Evolutionary conservation across 257 asterid species (phyloP), one percentile per base, ranked within the genome.

Genomic region (Dorcoceras hygrometricum): DNA sequence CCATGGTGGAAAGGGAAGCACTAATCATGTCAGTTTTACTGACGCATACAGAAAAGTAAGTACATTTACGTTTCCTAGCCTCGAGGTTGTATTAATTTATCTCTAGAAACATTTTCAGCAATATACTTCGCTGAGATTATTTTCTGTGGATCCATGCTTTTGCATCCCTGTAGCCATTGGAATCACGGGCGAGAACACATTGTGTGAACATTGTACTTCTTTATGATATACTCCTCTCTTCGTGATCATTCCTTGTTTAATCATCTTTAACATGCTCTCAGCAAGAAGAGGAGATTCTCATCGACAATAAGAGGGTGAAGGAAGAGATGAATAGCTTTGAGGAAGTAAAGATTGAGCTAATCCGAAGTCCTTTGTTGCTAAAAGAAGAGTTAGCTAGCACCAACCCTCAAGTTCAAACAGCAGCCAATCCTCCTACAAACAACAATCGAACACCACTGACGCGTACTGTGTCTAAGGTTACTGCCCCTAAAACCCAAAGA

Each of bases 231-330:
- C 10, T 14, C 29, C 20, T 31, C 32, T 14, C 55, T 16, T 60
- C 36, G 64, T 9, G 14, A 23, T 61, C 25, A 11, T 46, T 14
- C 19, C 63, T 62, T n/a, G 51, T 27, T 39, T 63, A 22, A 53
- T 50, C 59, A 54, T 67, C 63, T 65, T 51, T 31, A 31, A 48
- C 4, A 59, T 63, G 3, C 68, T 6, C 71, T 81, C 81, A 88
- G 98, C 73, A 70, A 20, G 92, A 81, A 79, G 95, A 81, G 46
- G 89, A 76, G 24, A 68, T 76, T 62, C 82, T 86, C 76, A 76
- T 85, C 48, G 76, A 84, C 59, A 82, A 78, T 29, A 70, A 70
- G 77, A 80, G 77, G 76, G 76, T 73, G 72, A 84, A 81, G 76
- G 83, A 77, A 66, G 91, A 78, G 82, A 79, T 67, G 84, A 57